phyloP scores from a whole-genome alignment of 106 monocot genomes.

The Triglochin maritima region DNA sequence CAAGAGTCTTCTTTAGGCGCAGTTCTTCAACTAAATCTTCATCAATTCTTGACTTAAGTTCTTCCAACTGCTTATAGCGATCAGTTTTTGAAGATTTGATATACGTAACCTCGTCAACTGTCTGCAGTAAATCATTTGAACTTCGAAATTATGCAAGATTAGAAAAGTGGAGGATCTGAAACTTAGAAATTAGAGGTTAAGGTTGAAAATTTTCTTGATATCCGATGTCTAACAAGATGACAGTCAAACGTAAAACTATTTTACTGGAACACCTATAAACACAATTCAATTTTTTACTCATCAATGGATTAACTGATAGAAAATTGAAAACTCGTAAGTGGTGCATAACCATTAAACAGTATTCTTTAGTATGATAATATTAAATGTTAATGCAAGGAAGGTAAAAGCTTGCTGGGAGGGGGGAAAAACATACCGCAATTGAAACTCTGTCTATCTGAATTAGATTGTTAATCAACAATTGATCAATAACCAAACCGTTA shows the following conservation, averaged over 20 bases:
- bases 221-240: too few relatives aligned
- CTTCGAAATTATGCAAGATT: too few relatives aligned
- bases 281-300: not conserved
- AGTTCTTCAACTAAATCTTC: slow-evolving; percentile 33
- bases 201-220: too few relatives aligned
- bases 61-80: slow-evolving; percentile 63
- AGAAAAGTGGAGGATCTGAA: too few relatives aligned
- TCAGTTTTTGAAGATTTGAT: slow-evolving; percentile 48
- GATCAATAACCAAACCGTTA: slow-evolving; percentile 46
- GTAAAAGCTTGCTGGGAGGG: not conserved
- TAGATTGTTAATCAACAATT: slow-evolving; percentile 43
- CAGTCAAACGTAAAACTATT: not conserved
- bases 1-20: slow-evolving; percentile 47
- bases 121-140: slow-evolving; percentile 20
- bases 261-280: not conserved
- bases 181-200: too few relatives aligned
- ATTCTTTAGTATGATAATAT: too few relatives aligned
- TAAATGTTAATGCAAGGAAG: too few relatives aligned
- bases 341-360: too few relatives aligned
- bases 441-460: slow-evolving; percentile 78
- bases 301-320: too few relatives aligned
- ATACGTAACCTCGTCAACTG: slow-evolving; percentile 66
- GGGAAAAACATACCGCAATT: slow-evolving; percentile 35
- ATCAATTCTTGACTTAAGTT: slow-evolving; percentile 50
- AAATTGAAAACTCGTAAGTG: too few relatives aligned